Evolutionary conservation across 2,329 filamentous ascomycete genomes (phyloP).

Genomic region (Fusarium camptoceras): DNA sequence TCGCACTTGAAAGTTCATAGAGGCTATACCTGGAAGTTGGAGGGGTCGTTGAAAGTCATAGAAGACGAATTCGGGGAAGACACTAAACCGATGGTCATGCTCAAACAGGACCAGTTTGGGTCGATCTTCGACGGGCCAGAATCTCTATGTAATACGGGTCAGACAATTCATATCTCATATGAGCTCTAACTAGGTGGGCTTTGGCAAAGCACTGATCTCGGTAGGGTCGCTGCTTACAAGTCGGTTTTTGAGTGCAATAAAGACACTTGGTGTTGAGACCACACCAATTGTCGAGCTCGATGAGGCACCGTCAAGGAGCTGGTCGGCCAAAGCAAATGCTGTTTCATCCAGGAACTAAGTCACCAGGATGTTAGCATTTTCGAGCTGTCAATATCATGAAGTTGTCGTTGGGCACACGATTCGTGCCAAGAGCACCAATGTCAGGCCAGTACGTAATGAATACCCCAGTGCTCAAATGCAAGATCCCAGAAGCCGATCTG

Average conservation of each 20-base stretch:
- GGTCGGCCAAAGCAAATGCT: constrained; percentile 70
- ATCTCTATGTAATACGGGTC: constrained; percentile 30
- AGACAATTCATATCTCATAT: constrained; percentile 7
- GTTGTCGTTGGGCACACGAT: constrained; percentile 15
- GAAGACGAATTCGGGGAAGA: constrained; percentile 79
- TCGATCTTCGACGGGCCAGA: constrained; percentile 40
- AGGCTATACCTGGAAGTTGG: constrained; percentile 66
- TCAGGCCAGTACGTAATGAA: constrained; percentile 41
- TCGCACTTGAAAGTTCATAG: neutral
- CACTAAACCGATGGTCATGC: constrained; percentile 77
- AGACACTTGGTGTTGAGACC: constrained; percentile 80
- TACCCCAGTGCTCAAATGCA: constrained; percentile 24
- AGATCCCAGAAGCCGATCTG: constrained; percentile 30
- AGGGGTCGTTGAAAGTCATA: constrained; percentile 81
- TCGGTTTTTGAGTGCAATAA: constrained; percentile 79
- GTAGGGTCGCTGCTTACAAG: constrained; percentile 52
- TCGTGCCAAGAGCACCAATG: constrained; percentile 21
- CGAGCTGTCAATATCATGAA: constrained; percentile 35
- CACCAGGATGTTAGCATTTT: constrained; percentile 16
- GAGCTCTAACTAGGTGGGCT: neutral
- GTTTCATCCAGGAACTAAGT: constrained; percentile 77
- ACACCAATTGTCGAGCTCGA: constrained; percentile 72
- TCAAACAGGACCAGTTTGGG: constrained; percentile 77
- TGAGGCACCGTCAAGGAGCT: constrained; percentile 72
- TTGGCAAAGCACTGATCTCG: neutral